Percentiles rank a stretch among this genome's conserved stretches.
phyloP scores from a whole-genome alignment of 495 filamentous ascomycete species.

The Apiosordaria backusii region DNA sequence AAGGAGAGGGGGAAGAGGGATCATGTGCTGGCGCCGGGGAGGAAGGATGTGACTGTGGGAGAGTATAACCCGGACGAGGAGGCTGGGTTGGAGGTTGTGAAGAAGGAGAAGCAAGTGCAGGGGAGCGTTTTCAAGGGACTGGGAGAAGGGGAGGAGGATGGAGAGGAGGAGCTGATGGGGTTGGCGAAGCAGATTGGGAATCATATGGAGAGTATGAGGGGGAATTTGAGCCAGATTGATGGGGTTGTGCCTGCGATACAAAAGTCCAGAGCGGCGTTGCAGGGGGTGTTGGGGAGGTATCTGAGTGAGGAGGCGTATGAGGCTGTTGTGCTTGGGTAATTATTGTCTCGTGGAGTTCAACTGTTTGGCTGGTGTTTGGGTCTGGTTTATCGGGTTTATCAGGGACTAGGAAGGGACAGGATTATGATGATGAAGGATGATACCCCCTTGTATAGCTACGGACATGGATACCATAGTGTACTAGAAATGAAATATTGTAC shows the following conservation, averaged over 20 bases:
- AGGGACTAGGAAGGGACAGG: not conserved
- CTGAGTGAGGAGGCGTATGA: constrained; percentile 45
- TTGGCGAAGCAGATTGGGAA: constrained; percentile 42
- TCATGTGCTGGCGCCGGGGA: constrained; percentile 41
- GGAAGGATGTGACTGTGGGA: constrained; percentile 1
- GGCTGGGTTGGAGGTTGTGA: constrained; percentile 19
- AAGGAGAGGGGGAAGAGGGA: constrained; percentile 35
- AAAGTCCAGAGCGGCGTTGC: constrained; percentile 42
- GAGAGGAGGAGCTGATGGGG: constrained; percentile 33
- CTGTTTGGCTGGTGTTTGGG: not conserved
- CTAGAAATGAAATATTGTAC: not conserved
- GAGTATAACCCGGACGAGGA: constrained; percentile 6
- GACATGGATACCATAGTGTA: not conserved
- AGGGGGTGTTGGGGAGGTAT: constrained; percentile 40
- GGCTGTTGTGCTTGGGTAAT: constrained; percentile 39
- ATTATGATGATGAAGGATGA: constrained; percentile 11
- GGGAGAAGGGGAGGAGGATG: constrained; percentile 20
- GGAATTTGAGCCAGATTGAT: constrained; percentile 52
- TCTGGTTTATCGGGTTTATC: constrained; percentile 8
- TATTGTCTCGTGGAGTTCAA: not conserved
- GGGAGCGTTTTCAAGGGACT: constrained; percentile 16
- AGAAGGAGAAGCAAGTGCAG: constrained; percentile 30
- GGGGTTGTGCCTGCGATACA: constrained; percentile 42
- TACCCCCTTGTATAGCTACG: constrained; percentile 13
- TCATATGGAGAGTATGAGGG: constrained; percentile 57